A percentile compares a stretch with the other conserved stretches of the same genome.
Evolutionary conservation across 495 filamentous ascomycete genomes (phyloP).

Genomic region (Neurospora sp.): DNA sequence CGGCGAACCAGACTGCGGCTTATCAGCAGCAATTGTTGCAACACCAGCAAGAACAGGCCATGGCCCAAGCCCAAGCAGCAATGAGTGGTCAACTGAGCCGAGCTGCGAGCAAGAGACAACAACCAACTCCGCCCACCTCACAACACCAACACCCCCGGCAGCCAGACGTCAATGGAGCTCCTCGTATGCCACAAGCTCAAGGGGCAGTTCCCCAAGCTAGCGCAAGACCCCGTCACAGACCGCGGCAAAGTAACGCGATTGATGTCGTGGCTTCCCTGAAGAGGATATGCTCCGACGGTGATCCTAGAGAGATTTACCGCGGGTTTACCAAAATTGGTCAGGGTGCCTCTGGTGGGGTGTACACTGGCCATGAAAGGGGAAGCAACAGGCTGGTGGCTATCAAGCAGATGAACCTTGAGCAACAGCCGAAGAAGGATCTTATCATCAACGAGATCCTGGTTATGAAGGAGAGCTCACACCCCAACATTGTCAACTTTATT

Average conservation of each 20-base stretch:
- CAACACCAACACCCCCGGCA: slow-evolving; percentile 47
- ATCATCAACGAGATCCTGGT: slow-evolving; percentile 99
- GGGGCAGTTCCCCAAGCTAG: slow-evolving; percentile 33
- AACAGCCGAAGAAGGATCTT: slow-evolving; percentile 97
- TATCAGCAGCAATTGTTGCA: slow-evolving; percentile 64
- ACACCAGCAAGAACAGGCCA: slow-evolving; percentile 68
- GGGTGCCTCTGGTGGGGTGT: slow-evolving; percentile 93
- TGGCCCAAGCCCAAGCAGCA: slow-evolving; percentile 60
- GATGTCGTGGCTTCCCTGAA: slow-evolving; percentile 79
- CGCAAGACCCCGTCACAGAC: slow-evolving; percentile 64
- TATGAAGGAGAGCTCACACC: slow-evolving; percentile 98
- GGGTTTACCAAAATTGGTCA: slow-evolving; percentile 93
- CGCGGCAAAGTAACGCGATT: slow-evolving; percentile 58
- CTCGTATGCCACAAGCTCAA: slow-evolving; percentile 34
- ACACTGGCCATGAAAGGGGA: slow-evolving; percentile 75
- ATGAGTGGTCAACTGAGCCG: slow-evolving; percentile 50
- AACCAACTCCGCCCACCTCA: slow-evolving; percentile 40
- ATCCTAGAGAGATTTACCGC: slow-evolving; percentile 79
- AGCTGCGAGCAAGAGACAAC: slow-evolving; percentile 53
- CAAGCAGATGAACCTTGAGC: slow-evolving; percentile 98
- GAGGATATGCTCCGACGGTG: slow-evolving; percentile 78
- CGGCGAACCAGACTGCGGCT: slow-evolving; percentile 24
- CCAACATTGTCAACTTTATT: slow-evolving; percentile 98
- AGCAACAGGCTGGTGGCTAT: slow-evolving; percentile 88
- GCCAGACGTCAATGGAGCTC: slow-evolving; percentile 48